Evolutionary conservation across 148 eudicot species (phyloP).

Genomic region (Gaultheria prostrata): DNA sequence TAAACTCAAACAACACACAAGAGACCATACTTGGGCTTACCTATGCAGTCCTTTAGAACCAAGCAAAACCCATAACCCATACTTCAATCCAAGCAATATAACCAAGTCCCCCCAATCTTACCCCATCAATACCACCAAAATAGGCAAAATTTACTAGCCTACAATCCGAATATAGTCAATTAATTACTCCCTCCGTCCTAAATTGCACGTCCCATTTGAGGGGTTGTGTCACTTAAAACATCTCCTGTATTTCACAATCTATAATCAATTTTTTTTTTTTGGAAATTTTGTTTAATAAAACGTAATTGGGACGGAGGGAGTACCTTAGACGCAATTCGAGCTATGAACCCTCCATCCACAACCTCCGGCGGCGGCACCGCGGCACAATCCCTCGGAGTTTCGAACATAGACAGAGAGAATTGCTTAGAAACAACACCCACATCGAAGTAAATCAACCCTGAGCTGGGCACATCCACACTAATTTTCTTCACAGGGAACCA

Average conservation of each 20-base stretch:
- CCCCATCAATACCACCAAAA: neutral
- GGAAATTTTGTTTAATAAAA: too few species aligned
- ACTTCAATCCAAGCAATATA: neutral
- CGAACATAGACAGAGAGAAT: constrained; percentile 73
- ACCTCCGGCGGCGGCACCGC: constrained; percentile 38
- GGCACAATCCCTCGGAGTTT: constrained; percentile 67
- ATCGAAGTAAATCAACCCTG: constrained; percentile 85
- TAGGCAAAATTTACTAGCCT: too few species aligned
- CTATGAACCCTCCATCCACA: constrained; percentile 17
- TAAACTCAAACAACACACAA: constrained; percentile 1
- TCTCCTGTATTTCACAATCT: too few species aligned
- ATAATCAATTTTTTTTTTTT: too few species aligned
- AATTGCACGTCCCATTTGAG: too few species aligned
- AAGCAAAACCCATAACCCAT: neutral
- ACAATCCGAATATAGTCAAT: too few species aligned
- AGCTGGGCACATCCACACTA: constrained; percentile 79
- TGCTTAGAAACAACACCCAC: constrained; percentile 90
- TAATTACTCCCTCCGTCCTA: too few species aligned
- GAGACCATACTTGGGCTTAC: neutral
- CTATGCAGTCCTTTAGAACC: neutral
- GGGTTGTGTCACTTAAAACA: too few species aligned
- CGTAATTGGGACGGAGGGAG: neutral
- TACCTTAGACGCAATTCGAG: constrained; percentile 32
- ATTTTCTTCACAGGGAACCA: constrained; percentile 82
- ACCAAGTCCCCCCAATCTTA: neutral